Evolutionary conservation across 2,329 filamentous ascomycete genomes (phyloP).

Genomic region (Orbilia blumenaviensis): DNA sequence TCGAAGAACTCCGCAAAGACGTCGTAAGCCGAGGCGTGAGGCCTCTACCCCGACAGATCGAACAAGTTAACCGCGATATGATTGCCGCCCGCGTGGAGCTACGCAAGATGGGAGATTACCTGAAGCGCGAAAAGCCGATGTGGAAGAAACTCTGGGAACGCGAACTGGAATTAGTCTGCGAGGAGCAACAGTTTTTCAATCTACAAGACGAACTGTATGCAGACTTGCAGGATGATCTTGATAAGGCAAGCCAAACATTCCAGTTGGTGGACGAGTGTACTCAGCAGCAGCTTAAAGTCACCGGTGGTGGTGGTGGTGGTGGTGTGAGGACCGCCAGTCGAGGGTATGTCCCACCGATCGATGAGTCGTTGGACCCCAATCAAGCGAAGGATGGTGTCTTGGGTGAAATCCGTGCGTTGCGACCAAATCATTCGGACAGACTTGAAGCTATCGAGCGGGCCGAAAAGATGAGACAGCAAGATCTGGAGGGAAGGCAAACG

Average conservation of each 20-base stretch:
- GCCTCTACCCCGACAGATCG: slow-evolving; percentile 87
- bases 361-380: slow-evolving; percentile 72
- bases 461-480: slow-evolving; percentile 87
- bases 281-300: slow-evolving; percentile 90
- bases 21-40: slow-evolving; percentile 92
- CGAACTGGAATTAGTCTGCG: slow-evolving; percentile 93
- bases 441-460: slow-evolving; percentile 97
- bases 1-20: slow-evolving; percentile 96
- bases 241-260: slow-evolving; percentile 93
- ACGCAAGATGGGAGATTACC: slow-evolving; percentile 91
- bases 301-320: slow-evolving; percentile 62
- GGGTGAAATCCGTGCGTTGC: slow-evolving; percentile 89
- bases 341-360: slow-evolving; percentile 60
- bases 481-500: slow-evolving; percentile 81
- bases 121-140: slow-evolving; percentile 89
- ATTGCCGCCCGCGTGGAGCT: slow-evolving; percentile 81
- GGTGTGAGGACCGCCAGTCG: slow-evolving; percentile 67
- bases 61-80: slow-evolving; percentile 88
- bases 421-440: slow-evolving; percentile 91
- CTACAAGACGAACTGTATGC: slow-evolving; percentile 95
- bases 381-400: slow-evolving; percentile 90
- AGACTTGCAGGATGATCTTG: slow-evolving; percentile 91
- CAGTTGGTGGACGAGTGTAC: slow-evolving; percentile 95
- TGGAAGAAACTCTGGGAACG: slow-evolving; percentile 99
- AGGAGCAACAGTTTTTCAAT: slow-evolving; percentile 91